These are phyloP conservation scores for Chlorella sp. DNA, from an alignment of 139 green algal genomes.

Conservation along the genomic window DNA sequence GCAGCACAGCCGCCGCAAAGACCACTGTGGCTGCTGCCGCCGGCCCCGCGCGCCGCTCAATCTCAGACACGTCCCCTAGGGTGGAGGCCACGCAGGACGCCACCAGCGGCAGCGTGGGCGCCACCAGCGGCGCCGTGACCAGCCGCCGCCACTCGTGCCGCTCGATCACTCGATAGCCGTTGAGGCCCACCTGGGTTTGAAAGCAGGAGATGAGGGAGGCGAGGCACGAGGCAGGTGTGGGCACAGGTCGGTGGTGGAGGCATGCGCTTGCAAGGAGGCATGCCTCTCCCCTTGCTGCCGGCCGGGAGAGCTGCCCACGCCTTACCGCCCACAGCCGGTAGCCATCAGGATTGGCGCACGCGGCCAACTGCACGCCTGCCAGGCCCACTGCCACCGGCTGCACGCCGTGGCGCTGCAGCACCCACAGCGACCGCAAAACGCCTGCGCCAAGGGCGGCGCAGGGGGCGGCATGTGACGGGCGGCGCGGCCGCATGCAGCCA, in stretches of 20 bases:
- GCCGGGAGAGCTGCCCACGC: neutral
- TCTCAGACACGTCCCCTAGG: neutral
- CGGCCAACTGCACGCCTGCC: neutral
- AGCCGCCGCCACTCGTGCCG: slow-evolving; percentile 31
- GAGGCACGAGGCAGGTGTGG: neutral
- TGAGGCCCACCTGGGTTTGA: slow-evolving; percentile 27
- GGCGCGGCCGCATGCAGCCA: too few species aligned
- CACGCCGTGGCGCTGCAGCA: slow-evolving; percentile 9
- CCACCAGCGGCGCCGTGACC: slow-evolving; percentile 7
- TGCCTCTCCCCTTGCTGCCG: neutral
- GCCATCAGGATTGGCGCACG: neutral
- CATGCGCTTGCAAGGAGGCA: neutral
- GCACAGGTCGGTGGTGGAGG: neutral
- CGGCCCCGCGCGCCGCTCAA: slow-evolving; percentile 26
- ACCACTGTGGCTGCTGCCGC: neutral
- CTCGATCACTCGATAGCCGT: slow-evolving; percentile 21
- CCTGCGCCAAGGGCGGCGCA: too few species aligned
- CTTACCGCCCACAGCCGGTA: slow-evolving; percentile 15
- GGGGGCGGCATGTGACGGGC: too few species aligned
- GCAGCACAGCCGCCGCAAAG: neutral
- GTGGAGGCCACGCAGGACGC: slow-evolving; percentile 7
- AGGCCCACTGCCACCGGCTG: slow-evolving; percentile 1
- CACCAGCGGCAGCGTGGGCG: slow-evolving; percentile 15
- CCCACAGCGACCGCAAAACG: too few species aligned
- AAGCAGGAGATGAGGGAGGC: neutral